Evolutionary conservation across 2,329 filamentous ascomycete genomes (phyloP), one percentile per base, ranked within the genome.

Genomic region (Pseudogymnoascus sp.): DNA sequence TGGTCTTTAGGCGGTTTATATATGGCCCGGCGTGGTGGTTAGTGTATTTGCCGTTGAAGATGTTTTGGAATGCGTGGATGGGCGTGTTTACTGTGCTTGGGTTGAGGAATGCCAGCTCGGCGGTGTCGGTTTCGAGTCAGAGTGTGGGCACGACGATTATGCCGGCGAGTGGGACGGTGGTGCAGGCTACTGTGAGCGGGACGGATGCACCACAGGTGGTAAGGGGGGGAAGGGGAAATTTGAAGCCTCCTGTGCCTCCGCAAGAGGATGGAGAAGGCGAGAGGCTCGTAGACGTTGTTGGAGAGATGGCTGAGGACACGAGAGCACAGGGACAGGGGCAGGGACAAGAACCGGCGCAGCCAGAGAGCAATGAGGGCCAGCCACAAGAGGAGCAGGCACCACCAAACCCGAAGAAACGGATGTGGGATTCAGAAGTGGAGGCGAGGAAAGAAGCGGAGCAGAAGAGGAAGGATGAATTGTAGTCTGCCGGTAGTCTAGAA

Each of bases 21-120:
- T 99, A 95, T 76, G 93, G 94, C 0, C 94, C 94, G 1, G 74
- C 90, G 62, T 95, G 90, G 87, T 94, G 91, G 89, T 78, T 97
- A 21, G 74, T 97, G 24, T 93, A 89, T 83, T 77, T 94, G 62
- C 93, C 93, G 1, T 68, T 93, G n/a, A 85, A 86, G 68, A 72
- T 89, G 17, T 65, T 87, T 9, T 87, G 87, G 69, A 84, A 82
- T 29, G 72, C 83, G 60, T 73, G 82, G 11, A 77, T 86, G 63
- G 79, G 79, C 13, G 75, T 86, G 2, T 74, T 88, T 21, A 78
- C 79, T 33, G 78, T 76, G 1, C 74, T 86, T 11, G 78, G 82
- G 59, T 64, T 73, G 21, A 68, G 71, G 1, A 68, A 71, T 10
- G 63, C 64, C 36, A 63, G 64, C 31, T 65, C 65, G 31, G 69